phyloP scores from a whole-genome alignment of 257 asterid species.

The Mentha longifolia region DNA sequence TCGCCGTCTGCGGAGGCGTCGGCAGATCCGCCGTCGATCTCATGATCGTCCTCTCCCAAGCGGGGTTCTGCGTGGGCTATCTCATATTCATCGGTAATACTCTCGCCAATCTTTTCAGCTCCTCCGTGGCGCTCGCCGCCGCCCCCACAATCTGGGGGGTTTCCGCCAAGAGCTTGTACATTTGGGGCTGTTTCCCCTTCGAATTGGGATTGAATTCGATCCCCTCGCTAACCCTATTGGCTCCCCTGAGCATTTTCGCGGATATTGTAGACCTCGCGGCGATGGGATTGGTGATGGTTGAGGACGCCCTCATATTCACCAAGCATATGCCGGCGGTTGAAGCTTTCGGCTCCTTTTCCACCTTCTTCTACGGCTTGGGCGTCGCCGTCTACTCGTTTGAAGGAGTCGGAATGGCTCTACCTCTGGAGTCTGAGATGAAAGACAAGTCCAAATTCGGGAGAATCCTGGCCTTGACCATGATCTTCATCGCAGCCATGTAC shows the following conservation, averaged over 20 bases:
- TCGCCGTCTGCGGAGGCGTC: slow-evolving; percentile 66
- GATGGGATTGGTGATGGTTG: slow-evolving; percentile 80
- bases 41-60: slow-evolving; percentile 81
- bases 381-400: slow-evolving; percentile 90
- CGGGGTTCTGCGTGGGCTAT: slow-evolving; percentile 85
- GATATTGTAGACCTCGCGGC: slow-evolving; percentile 82
- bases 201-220: slow-evolving; percentile 83
- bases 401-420: slow-evolving; percentile 88
- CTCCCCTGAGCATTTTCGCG: slow-evolving; percentile 88
- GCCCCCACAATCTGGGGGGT: slow-evolving; percentile 55
- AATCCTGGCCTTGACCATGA: slow-evolving; percentile 62
- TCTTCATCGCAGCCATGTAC: slow-evolving; percentile 70
- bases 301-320: slow-evolving; percentile 59
- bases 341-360: slow-evolving; percentile 67
- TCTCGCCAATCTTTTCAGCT: slow-evolving; percentile 55
- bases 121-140: slow-evolving; percentile 30
- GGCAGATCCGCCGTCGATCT: slow-evolving; percentile 79
- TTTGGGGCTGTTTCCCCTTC: slow-evolving; percentile 83
- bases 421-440: slow-evolving; percentile 77
- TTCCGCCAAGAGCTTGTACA: slow-evolving; percentile 55
- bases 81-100: slow-evolving; percentile 74
- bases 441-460: slow-evolving; percentile 70
- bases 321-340: slow-evolving; percentile 59
- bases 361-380: slow-evolving; percentile 81
- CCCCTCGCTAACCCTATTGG: slow-evolving; percentile 73